Percentiles rank a stretch among this genome's conserved stretches.
Evolutionary conservation across 1,284 basidiomycete genomes (phyloP).

Genomic region (Heterobasidion irregulare): DNA sequence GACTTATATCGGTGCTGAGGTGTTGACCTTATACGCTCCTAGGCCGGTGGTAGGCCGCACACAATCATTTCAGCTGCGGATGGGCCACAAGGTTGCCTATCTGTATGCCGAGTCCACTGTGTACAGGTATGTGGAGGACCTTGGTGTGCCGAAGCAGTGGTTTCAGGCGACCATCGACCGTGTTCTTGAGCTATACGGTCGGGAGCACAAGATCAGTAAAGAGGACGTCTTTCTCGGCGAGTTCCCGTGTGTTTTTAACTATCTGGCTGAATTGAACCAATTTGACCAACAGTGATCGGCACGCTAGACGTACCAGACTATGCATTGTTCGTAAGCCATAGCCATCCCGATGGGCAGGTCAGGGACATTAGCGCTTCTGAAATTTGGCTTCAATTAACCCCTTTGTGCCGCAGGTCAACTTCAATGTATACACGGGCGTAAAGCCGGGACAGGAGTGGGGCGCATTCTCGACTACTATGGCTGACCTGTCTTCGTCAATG

Average conservation of each 20-base stretch:
- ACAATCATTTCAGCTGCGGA: conserved; percentile 49
- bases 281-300: conserved; percentile 47
- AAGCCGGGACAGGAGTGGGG: conserved; percentile 54
- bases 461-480: conserved; percentile 49
- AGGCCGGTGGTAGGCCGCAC: conserved; percentile 44
- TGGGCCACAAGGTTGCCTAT: conserved; percentile 57
- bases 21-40: conserved; percentile 2
- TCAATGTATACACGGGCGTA: conserved; percentile 55
- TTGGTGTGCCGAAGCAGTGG: conserved; percentile 61
- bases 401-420: conserved; percentile 34
- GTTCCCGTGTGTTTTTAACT: conserved; percentile 15
- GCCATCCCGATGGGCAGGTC: conserved; percentile 56
- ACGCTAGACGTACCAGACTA: conserved; percentile 61
- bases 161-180: conserved; percentile 60
- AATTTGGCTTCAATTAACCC: background rate
- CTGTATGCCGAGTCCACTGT: conserved; percentile 60
- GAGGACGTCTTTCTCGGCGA: conserved; percentile 67
- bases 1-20: conserved; percentile 5
- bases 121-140: conserved; percentile 55
- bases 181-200: conserved; percentile 49
- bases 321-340: conserved; percentile 62
- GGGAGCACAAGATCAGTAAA: conserved; percentile 45
- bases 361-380: conserved; percentile 8
- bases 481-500: conserved; percentile 25
- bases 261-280: background rate